Conservation (phyloP, 805 yeast genomes). For the Zygosaccharomyces bisporus region DNA sequence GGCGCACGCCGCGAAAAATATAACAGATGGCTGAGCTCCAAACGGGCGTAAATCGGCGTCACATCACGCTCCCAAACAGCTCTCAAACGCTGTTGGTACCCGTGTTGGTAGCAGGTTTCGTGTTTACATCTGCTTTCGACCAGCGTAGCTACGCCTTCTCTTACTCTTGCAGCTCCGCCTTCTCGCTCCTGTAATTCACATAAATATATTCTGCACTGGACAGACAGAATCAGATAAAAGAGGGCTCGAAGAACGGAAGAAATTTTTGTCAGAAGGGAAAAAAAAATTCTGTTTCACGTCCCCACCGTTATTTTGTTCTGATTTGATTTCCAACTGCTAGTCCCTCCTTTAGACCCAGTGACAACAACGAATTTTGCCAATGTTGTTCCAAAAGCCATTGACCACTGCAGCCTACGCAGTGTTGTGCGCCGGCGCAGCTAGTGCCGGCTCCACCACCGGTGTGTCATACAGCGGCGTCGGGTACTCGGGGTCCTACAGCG, state of each 20-base stretch:
- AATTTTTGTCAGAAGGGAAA: background rate
- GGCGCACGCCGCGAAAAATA: background rate
- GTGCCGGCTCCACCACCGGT: constrained; percentile 56
- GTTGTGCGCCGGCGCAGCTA: constrained; percentile 24
- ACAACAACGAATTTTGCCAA: constrained; percentile 4
- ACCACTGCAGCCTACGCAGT: constrained; percentile 31
- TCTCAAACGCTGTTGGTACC: background rate
- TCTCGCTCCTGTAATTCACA: background rate
- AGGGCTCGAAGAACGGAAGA: background rate
- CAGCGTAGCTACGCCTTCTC: no score
- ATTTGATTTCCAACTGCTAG: constrained; percentile 28
- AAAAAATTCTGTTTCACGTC: background rate
- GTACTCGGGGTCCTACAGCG: constrained; percentile 75
- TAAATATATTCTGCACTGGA: background rate
- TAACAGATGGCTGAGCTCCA: background rate
- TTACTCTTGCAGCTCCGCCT: background rate
- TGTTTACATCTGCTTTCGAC: background rate
- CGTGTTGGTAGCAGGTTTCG: background rate
- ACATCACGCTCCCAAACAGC: background rate
- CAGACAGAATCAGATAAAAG: background rate
- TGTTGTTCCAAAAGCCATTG: constrained; percentile 23
- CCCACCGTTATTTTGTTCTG: background rate
- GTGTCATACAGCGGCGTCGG: constrained; percentile 72
- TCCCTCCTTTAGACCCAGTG: constrained; percentile 23
- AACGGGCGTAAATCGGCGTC: background rate